phyloP scores from a whole-genome alignment of 2,329 filamentous ascomycete genomes.

The Fusarium sp. region DNA sequence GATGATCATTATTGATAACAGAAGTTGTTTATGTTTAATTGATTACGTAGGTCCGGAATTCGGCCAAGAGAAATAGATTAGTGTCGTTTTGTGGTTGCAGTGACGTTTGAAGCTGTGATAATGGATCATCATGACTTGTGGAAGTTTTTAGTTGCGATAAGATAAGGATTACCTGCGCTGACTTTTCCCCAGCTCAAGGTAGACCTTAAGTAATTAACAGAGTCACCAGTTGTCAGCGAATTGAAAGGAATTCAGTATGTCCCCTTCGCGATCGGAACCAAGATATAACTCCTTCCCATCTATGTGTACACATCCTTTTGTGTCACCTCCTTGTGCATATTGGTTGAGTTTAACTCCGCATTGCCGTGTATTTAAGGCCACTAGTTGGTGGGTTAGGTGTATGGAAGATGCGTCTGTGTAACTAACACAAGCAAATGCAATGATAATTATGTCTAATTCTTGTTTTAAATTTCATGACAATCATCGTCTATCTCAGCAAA shows the following conservation, averaged over 20 bases:
- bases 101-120: slow-evolving; percentile 10
- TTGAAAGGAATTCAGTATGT: no score
- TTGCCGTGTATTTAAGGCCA: slow-evolving; percentile 1
- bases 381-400: slow-evolving; percentile 30
- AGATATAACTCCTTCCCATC: no score
- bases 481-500: neutral
- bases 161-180: slow-evolving; percentile 18
- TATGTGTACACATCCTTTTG: no score
- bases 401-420: neutral
- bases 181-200: no score
- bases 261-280: no score
- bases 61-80: slow-evolving; percentile 10
- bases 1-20: slow-evolving; percentile 19
- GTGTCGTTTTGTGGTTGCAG: neutral
- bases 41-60: slow-evolving; percentile 22
- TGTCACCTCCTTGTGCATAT: no score
- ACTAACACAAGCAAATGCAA: neutral
- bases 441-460: neutral
- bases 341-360: neutral
- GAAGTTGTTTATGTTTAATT: neutral
- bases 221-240: neutral
- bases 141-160: slow-evolving; percentile 26
- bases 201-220: no score
- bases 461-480: slow-evolving; percentile 12
- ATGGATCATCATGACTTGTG: neutral